These are phyloP conservation scores for Lactarius sp. DNA, from an alignment of 768 basidiomycete genomes.

Conservation along the genomic window DNA sequence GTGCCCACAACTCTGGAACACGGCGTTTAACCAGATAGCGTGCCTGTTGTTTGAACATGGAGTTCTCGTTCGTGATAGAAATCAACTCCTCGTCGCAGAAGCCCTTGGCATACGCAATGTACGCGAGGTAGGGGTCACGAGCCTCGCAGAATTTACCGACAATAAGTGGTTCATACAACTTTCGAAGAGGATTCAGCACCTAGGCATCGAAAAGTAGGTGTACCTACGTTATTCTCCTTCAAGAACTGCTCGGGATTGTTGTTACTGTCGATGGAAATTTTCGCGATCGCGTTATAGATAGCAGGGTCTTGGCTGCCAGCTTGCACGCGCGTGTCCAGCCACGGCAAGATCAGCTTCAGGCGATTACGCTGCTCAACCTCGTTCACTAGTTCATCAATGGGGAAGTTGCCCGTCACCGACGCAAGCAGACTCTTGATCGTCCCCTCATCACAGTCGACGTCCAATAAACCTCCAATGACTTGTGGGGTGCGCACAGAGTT, in stretches of 20 bases:
- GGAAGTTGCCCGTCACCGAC: conserved; percentile 95
- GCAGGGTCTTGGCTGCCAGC: conserved; percentile 92
- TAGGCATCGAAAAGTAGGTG: background rate
- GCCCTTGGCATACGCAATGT: conserved; percentile 98
- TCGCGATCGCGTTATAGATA: conserved; percentile 95
- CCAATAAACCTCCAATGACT: conserved; percentile 92
- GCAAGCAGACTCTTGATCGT: conserved; percentile 93
- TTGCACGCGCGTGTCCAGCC: conserved; percentile 91
- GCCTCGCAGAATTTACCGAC: conserved; percentile 99
- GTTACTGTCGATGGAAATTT: conserved; percentile 98
- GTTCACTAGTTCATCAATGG: conserved; percentile 94
- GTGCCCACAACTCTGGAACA: conserved; percentile 91
- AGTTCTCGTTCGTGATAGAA: conserved; percentile 94
- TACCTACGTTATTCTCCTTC: conserved; percentile 93
- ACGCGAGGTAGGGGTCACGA: conserved; percentile 96
- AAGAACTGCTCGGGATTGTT: conserved; percentile 97
- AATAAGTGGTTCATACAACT: conserved; percentile 94
- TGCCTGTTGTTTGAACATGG: conserved; percentile 99
- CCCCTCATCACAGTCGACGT: conserved; percentile 95
- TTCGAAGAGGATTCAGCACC: conserved; percentile 19
- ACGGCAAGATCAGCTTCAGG: conserved; percentile 93
- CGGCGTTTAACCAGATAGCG: conserved; percentile 97
- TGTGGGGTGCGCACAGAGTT: conserved; percentile 97
- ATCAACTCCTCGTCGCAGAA: conserved; percentile 98
- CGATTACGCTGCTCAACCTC: conserved; percentile 97